Evolutionary conservation across 176 grass and related monocot species (phyloP), one percentile per base, ranked within the genome.

Genomic region (Eragrostis nindensis): DNA sequence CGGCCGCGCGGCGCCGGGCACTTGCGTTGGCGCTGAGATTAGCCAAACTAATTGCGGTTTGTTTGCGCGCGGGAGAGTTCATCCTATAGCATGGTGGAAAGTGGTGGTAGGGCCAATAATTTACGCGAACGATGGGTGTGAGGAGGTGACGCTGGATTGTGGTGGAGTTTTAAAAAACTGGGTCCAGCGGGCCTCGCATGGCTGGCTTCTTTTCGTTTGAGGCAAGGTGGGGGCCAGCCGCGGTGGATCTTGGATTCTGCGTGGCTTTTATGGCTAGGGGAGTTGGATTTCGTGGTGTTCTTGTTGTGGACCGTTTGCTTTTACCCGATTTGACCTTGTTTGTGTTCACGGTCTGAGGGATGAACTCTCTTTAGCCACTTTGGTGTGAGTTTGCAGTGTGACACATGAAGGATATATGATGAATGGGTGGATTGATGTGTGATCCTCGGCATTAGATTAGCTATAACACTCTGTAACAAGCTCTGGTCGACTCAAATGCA

Each of bases 91-190:
- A 5, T 64, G 32, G 27, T 29, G 16, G 27, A 66, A 18, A 16
- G 16, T 27, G 1, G n/a, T n/a, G n/a, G 25, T 24, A 26, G 11
- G 29, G 5, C 40, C 8, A 47, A 11, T 76, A 40, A 53, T 89
- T 89, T 85, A 85, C 77, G 22, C 4, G 30, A n/a, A 75, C 70
- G 70, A 80, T 27, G 62, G 8, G 3, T n/a, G n/a, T n/a, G 19
- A 4, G 1, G 26, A 59, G 47, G 56, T 25, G 16, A 25, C 1
- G 71, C 32, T 76, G 68, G 62, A 41, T 29, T 3, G 72, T 17
- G 62, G 39, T 48, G 75, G 46, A 42, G 45, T 39, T 76, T 56
- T 65, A 45, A 42, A 22, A 83, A 76, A 82, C 8, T 15, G 18
- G 55, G 42, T 69, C 53, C 54, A 71, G n/a, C n/a, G n/a, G n/a